A percentile compares a stretch with the other conserved stretches of the same genome.
These are phyloP conservation scores for Zasmidium cellare DNA, from an alignment of 2,329 filamentous ascomycete genomes.

Conservation along the genomic window DNA sequence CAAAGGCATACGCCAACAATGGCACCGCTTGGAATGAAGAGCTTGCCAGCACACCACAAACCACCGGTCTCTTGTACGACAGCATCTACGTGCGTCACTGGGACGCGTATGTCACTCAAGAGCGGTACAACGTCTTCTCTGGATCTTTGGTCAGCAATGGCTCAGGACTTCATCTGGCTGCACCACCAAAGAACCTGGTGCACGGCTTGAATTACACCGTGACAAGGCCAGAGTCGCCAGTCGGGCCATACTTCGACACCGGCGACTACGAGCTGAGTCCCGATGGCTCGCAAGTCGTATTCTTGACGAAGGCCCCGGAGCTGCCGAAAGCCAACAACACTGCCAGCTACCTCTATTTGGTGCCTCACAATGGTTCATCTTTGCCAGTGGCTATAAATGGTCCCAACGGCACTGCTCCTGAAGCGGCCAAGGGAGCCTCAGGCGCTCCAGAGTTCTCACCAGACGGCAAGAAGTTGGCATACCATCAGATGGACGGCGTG, in stretches of 20 bases:
- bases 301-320: slow-evolving; percentile 27
- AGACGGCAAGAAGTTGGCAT: slow-evolving; percentile 23
- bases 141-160: slow-evolving; percentile 39
- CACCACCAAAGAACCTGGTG: slow-evolving; percentile 22
- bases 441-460: slow-evolving; percentile 23
- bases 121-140: slow-evolving; percentile 52
- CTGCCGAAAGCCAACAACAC: slow-evolving; percentile 27
- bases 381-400: slow-evolving; percentile 26
- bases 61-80: slow-evolving; percentile 51
- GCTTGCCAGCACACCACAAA: slow-evolving; percentile 46
- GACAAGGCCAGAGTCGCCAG: slow-evolving; percentile 26
- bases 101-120: slow-evolving; percentile 52
- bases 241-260: slow-evolving; percentile 22
- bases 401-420: slow-evolving; percentile 24
- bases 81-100: slow-evolving; percentile 55
- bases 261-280: slow-evolving; percentile 27
- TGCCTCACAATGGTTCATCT: slow-evolving; percentile 28
- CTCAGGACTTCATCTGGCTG: slow-evolving; percentile 12
- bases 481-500: slow-evolving; percentile 27
- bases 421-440: slow-evolving; percentile 23
- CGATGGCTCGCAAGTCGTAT: slow-evolving; percentile 26
- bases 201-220: slow-evolving; percentile 24
- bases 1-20: slow-evolving; percentile 29
- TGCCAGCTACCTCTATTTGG: slow-evolving; percentile 27
- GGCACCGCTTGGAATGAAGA: slow-evolving; percentile 49